Percentiles rank a stretch among this genome's conserved stretches.
Evolutionary conservation across 1,139 yeast genomes (phyloP).

Genomic region (Suhomyces atakaporum): DNA sequence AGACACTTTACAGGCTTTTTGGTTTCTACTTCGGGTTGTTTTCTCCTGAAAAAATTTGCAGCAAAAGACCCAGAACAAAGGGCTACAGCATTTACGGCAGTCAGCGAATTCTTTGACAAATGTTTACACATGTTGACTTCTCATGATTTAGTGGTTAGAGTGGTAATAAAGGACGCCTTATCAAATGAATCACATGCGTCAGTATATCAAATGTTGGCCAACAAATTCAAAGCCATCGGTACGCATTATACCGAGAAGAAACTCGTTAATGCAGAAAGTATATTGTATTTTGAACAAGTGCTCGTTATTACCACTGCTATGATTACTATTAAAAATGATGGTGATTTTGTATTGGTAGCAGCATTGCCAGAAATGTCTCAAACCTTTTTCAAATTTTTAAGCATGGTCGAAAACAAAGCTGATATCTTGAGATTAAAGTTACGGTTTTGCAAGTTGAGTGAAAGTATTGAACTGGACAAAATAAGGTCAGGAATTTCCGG

Average conservation of each 20-base stretch:
- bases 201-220: conserved; percentile 39
- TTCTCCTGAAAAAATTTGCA: conserved; percentile 37
- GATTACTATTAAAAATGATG: conserved; percentile 38
- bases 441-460: conserved; percentile 58
- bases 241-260: conserved; percentile 28
- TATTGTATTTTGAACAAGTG: conserved; percentile 43
- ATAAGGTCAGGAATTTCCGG: conserved; percentile 50
- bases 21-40: conserved; percentile 60
- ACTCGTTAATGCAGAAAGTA: conserved; percentile 31
- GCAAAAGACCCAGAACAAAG: conserved; percentile 28
- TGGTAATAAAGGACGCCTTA: conserved; percentile 46
- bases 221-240: conserved; percentile 33
- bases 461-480: conserved; percentile 48
- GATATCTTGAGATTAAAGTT: conserved; percentile 54
- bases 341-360: conserved; percentile 39
- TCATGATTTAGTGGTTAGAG: conserved; percentile 52
- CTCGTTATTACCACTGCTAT: conserved; percentile 41
- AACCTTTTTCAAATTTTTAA: conserved; percentile 34
- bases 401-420: conserved; percentile 34
- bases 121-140: conserved; percentile 52
- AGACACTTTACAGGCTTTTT: conserved; percentile 64
- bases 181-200: conserved; percentile 51
- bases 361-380: conserved; percentile 36
- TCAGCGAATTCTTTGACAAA: conserved; percentile 50
- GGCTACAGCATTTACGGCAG: conserved; percentile 28